Base-by-base conservation (phyloP, 2,329 filamentous ascomycete species). In the Ramularia endophylla region DNA sequence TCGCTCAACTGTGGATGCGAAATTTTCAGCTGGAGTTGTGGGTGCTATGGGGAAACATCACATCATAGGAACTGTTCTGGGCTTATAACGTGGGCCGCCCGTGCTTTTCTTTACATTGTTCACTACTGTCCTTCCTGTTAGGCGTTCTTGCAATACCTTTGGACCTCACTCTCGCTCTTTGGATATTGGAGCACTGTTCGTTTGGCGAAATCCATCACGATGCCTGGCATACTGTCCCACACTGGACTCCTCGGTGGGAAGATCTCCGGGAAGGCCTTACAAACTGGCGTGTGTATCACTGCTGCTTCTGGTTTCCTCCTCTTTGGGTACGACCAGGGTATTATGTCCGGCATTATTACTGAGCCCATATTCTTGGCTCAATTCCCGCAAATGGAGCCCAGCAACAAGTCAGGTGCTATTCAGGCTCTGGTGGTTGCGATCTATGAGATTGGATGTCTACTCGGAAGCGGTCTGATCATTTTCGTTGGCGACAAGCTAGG, bases 401-500 rank as follows among this genome's bases (percentile, higher is more conserved):
- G 65, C 8, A 71, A 29, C n/a, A 65, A 71, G 56, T 67, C 69
- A 52, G 71, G 70, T 33, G n/a, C 27, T n/a, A 13, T 30, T 11
- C 15, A 31, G 36, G 16, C 32, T 36, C 70, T 68, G 38, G 69
- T 75, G 17, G 71, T 69, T 1, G 64, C 72, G 12, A 74, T 72
- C 48, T 75, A 75, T 57, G 71, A 73, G 44, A 60, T 74, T 27
- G 72, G 72, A 13, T 70, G 66, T 41, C 54, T 70, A 1, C 51
- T 65, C 11, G 67, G 67, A 5, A 64, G 67, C 2, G 49, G 67
- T 18, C 50, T 59, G 16, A 59, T 56, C 16, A 60, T 66, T 47
- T 69, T 66, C 60, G 59, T 76, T 7, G 80, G 79, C 20, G 80
- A 83, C 47, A 64, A 69, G 8, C 70, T 81, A 29, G 78, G 78